phyloP scores from a whole-genome alignment of 805 yeast genomes.

The Ogataea haglerorum region DNA sequence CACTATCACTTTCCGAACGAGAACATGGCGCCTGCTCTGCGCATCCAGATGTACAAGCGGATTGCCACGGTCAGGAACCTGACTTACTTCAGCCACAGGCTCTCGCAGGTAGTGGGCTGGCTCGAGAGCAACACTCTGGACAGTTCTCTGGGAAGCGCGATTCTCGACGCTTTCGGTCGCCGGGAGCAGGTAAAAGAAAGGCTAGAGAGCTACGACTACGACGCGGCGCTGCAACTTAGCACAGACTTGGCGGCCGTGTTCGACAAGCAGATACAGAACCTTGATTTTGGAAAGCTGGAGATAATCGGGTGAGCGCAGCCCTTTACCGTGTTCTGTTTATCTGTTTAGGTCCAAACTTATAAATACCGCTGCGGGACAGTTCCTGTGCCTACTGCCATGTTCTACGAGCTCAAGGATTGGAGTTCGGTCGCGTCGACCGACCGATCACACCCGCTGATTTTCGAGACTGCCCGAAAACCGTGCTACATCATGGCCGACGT shows the following conservation, averaged over 20 bases:
- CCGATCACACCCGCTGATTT: slow-evolving; percentile 27
- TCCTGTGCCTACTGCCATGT: slow-evolving; percentile 8
- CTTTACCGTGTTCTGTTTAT: slow-evolving; percentile 6
- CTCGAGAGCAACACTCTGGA: slow-evolving; percentile 3
- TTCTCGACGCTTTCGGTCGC: slow-evolving; percentile 13
- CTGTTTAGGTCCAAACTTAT: not conserved
- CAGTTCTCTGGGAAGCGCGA: slow-evolving; percentile 7
- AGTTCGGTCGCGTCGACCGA: slow-evolving; percentile 20
- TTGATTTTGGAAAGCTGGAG: not conserved
- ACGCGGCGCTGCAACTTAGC: slow-evolving; percentile 9
- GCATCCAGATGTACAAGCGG: slow-evolving; percentile 25
- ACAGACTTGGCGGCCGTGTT: slow-evolving; percentile 4
- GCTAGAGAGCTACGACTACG: slow-evolving; percentile 11
- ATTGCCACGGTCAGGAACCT: slow-evolving; percentile 22
- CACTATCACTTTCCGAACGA: slow-evolving; percentile 19
- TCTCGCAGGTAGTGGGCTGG: slow-evolving; percentile 13
- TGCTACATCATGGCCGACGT: slow-evolving; percentile 15
- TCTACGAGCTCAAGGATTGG: slow-evolving; percentile 22
- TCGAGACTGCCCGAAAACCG: slow-evolving; percentile 19
- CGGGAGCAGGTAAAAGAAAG: slow-evolving; percentile 15
- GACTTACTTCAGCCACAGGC: slow-evolving; percentile 16
- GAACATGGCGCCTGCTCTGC: slow-evolving; percentile 22
- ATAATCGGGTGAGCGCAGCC: not conserved
- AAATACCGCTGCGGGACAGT: not conserved
- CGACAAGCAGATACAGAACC: slow-evolving; percentile 4